These are phyloP conservation scores for Exophiala sideris DNA, from an alignment of 2,329 filamentous ascomycete species.

Conservation along the genomic window DNA sequence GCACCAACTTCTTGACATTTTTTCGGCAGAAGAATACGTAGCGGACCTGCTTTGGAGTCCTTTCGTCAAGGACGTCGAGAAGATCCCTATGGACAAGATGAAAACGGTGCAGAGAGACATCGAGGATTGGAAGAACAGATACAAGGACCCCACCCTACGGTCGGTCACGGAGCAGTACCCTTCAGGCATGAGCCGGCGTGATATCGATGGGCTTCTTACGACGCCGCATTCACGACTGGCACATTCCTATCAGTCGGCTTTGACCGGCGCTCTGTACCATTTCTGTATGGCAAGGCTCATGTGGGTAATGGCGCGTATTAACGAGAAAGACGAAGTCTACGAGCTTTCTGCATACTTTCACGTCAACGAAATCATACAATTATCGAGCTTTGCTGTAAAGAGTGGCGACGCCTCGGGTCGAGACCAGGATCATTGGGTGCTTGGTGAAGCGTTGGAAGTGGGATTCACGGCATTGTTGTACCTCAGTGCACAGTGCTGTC, in stretches of 20 bases:
- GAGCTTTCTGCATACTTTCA: slow-evolving; percentile 5
- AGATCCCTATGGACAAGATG: not conserved
- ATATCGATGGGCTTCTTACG: not conserved
- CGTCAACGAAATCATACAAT: slow-evolving; percentile 4
- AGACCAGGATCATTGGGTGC: not conserved
- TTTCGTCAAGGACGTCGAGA: not conserved
- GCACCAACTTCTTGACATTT: slow-evolving; percentile 4
- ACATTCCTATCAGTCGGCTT: not conserved
- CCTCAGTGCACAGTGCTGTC: slow-evolving; percentile 5
- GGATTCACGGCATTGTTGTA: slow-evolving; percentile 3
- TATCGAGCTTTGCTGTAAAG: not conserved
- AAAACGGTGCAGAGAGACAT: not conserved
- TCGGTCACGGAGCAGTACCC: not conserved
- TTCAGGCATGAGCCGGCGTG: not conserved
- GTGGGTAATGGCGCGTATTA: slow-evolving; percentile 1
- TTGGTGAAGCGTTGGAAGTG: slow-evolving; percentile 4
- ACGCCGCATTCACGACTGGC: not conserved
- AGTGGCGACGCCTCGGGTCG: not conserved
- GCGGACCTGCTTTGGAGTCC: slow-evolving; percentile 3
- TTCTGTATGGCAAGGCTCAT: slow-evolving; percentile 7
- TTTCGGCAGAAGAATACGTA: not conserved
- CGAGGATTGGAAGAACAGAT: slow-evolving; percentile 4
- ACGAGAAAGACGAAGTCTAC: not conserved
- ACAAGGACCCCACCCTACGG: not conserved
- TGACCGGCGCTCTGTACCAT: slow-evolving; percentile 3